A percentile compares a stretch with the other conserved stretches of the same genome.
phyloP scores from a whole-genome alignment of 306 rosid genomes.

The Rosa lucieae region DNA sequence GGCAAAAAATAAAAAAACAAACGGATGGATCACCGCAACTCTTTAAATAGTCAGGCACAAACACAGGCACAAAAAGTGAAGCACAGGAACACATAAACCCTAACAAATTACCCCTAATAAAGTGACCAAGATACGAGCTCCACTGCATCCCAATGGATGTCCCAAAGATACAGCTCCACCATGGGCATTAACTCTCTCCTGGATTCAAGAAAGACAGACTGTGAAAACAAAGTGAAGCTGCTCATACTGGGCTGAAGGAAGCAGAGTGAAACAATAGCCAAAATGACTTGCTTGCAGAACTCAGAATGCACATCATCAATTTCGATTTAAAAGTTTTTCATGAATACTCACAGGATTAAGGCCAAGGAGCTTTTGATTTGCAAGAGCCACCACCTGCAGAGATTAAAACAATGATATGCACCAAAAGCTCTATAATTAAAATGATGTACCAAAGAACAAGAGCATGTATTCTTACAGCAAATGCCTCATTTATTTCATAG shows the following conservation, averaged over 20 bases:
- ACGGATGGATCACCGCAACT: neutral
- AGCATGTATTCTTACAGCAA: slow-evolving; percentile 58
- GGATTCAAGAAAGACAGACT: slow-evolving; percentile 33
- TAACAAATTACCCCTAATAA: slow-evolving; percentile 70
- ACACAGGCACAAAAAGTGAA: neutral
- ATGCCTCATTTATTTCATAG: slow-evolving; percentile 95
- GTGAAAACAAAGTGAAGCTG: slow-evolving; percentile 8
- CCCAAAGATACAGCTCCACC: slow-evolving; percentile 98
- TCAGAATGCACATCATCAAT: slow-evolving; percentile 3
- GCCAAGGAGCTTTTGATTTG: slow-evolving; percentile 85
- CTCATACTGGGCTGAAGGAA: slow-evolving; percentile 19
- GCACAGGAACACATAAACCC: neutral
- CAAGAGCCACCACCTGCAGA: slow-evolving; percentile 84
- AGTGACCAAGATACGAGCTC: slow-evolving; percentile 92
- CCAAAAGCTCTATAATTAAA: slow-evolving; percentile 16
- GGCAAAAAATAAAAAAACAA: neutral
- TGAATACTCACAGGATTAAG: slow-evolving; percentile 74
- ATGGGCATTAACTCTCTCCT: slow-evolving; percentile 75
- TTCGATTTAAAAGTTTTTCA: neutral
- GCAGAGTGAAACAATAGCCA: neutral
- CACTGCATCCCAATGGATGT: slow-evolving; percentile 95
- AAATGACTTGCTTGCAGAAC: neutral
- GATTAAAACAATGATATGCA: slow-evolving; percentile 11
- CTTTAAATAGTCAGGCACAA: neutral
- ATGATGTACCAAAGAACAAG: neutral